Evolutionary conservation across 1,284 basidiomycete genomes (phyloP).

Genomic region (Pisolithus thermaeus): DNA sequence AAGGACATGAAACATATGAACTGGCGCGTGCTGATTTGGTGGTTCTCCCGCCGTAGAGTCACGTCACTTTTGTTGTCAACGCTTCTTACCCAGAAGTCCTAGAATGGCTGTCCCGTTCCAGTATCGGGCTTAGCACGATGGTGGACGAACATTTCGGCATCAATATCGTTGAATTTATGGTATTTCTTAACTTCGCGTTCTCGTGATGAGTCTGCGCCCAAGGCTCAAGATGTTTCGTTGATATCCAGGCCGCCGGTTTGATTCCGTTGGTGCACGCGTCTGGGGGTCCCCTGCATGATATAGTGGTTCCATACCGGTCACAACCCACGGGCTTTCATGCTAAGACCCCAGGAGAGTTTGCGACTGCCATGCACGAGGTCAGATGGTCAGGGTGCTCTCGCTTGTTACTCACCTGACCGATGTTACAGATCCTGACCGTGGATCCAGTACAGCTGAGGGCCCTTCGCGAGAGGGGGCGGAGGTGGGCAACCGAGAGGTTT

Average conservation of each 20-base stretch:
- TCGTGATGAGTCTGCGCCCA: conserved; percentile 8
- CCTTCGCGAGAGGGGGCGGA: conserved; percentile 67
- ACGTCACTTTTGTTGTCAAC: conserved; percentile 81
- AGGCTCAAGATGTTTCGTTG: conserved; percentile 5
- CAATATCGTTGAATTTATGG: conserved; percentile 98
- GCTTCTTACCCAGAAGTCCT: conserved; percentile 74
- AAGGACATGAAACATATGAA: background rate
- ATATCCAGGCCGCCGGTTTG: conserved; percentile 78
- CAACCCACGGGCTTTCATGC: conserved; percentile 75
- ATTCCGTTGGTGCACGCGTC: conserved; percentile 92
- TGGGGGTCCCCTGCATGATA: conserved; percentile 88
- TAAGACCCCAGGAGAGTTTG: conserved; percentile 62
- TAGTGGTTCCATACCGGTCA: conserved; percentile 71
- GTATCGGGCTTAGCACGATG: conserved; percentile 94
- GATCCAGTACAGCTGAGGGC: conserved; percentile 47
- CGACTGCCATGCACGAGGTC: conserved; percentile 60
- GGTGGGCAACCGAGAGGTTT: conserved; percentile 66
- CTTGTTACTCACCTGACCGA: background rate
- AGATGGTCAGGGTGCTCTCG: conserved; percentile 6
- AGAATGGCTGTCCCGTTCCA: conserved; percentile 62
- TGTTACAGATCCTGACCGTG: conserved; percentile 44
- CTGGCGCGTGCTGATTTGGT: background rate
- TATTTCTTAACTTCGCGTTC: conserved; percentile 23
- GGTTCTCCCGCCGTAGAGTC: conserved; percentile 37
- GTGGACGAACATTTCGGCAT: conserved; percentile 99